Evolutionary conservation across 768 basidiomycete genomes (phyloP).

Genomic region (Vararia minispora): DNA sequence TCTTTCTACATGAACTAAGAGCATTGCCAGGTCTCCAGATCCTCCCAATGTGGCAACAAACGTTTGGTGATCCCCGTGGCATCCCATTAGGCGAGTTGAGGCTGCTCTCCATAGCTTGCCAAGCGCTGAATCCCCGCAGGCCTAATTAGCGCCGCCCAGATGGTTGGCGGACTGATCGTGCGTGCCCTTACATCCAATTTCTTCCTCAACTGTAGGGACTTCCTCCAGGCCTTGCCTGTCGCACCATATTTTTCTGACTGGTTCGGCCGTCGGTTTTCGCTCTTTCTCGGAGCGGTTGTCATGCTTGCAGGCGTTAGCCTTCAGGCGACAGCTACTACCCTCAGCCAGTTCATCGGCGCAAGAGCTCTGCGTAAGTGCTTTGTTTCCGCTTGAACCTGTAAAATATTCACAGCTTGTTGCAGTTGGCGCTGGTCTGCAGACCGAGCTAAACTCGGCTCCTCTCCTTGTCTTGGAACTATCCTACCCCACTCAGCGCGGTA

Average conservation of each 20-base stretch:
- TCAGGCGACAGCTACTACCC: slow-evolving; percentile 36
- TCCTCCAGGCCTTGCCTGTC: slow-evolving; percentile 42
- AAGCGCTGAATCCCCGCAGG: slow-evolving; percentile 24
- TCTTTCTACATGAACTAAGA: too few species aligned
- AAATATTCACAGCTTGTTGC: slow-evolving; percentile 3
- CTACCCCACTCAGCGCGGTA: slow-evolving; percentile 59
- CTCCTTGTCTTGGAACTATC: slow-evolving; percentile 54
- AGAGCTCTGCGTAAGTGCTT: slow-evolving; percentile 37
- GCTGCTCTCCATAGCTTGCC: not conserved
- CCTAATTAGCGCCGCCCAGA: slow-evolving; percentile 55
- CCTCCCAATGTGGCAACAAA: slow-evolving; percentile 49
- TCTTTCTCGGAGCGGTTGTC: slow-evolving; percentile 49
- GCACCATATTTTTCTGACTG: slow-evolving; percentile 50
- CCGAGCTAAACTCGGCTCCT: slow-evolving; percentile 52
- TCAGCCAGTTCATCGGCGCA: slow-evolving; percentile 45
- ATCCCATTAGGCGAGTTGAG: slow-evolving; percentile 32
- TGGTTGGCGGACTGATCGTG: slow-evolving; percentile 41
- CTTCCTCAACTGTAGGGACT: not conserved
- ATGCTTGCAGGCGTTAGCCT: slow-evolving; percentile 55
- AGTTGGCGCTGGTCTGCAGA: slow-evolving; percentile 57
- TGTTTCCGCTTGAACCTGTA: not conserved
- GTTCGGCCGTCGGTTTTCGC: slow-evolving; percentile 46
- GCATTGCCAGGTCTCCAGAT: slow-evolving; percentile 62
- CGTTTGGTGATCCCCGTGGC: slow-evolving; percentile 41
- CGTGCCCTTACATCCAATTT: slow-evolving; percentile 11